A percentile compares a stretch with the other conserved stretches of the same genome.
phyloP scores from a whole-genome alignment of 148 eudicot species.

The Vaccinium myrtillus region DNA sequence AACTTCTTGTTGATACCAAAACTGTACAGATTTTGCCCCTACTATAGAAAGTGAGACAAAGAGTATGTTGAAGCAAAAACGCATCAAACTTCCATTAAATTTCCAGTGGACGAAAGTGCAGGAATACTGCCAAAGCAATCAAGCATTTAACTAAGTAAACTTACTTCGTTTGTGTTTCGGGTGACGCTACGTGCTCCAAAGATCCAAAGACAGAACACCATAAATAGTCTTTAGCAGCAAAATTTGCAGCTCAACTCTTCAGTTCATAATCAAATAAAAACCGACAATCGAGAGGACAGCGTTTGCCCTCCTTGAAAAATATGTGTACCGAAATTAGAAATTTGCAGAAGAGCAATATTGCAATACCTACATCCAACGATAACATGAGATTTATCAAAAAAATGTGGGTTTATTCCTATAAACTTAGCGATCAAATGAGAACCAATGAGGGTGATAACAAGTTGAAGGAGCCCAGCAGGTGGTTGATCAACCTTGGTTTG shows the following conservation, averaged over 20 bases:
- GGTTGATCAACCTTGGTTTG: too few relatives aligned
- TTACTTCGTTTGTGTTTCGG: slow-evolving; percentile 26
- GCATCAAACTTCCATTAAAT: neutral
- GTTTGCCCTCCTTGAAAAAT: neutral
- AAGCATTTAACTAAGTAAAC: neutral
- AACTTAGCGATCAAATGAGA: too few relatives aligned
- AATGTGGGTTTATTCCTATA: too few relatives aligned
- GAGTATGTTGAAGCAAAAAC: slow-evolving; percentile 34
- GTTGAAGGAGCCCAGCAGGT: too few relatives aligned
- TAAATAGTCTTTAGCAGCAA: neutral
- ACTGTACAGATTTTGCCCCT: slow-evolving; percentile 40
- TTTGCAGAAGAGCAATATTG: neutral
- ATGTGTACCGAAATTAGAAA: neutral
- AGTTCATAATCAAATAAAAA: neutral
- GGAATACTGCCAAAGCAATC: neutral
- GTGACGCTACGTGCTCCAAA: slow-evolving; percentile 16
- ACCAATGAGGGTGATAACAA: too few relatives aligned
- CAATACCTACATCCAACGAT: neutral
- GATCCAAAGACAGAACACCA: neutral
- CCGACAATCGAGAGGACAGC: neutral
- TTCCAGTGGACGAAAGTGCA: neutral
- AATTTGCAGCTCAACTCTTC: neutral
- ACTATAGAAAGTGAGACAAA: slow-evolving; percentile 9
- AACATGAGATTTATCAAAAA: too few relatives aligned
- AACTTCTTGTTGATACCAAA: slow-evolving; percentile 80